Conservation (phyloP, 2,329 filamentous ascomycete species). For the Chaetomiaceae sp. region DNA sequence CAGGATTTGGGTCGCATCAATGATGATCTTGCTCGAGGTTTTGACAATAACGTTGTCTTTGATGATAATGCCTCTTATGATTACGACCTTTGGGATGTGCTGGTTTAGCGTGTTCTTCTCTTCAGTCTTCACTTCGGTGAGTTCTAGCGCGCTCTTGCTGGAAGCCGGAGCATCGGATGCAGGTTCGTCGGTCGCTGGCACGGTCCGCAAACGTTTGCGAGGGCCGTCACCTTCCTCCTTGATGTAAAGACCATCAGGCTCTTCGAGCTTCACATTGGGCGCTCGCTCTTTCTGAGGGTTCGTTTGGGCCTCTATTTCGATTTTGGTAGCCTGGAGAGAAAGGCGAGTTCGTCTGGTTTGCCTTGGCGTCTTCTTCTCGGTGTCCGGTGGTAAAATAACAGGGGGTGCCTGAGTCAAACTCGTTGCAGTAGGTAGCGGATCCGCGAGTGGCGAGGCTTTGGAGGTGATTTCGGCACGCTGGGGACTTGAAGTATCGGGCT, state of each 20-base stretch:
- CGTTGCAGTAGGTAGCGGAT: not conserved
- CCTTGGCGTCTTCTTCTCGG: not conserved
- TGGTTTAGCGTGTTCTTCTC: not conserved
- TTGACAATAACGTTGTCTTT: conserved; percentile 8
- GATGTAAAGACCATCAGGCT: not conserved
- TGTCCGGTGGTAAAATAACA: not conserved
- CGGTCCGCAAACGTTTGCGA: conserved; percentile 1
- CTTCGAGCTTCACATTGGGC: conserved; percentile 1
- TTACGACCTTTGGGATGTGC: conserved; percentile 9
- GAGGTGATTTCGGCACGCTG: not conserved
- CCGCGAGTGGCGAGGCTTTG: not conserved
- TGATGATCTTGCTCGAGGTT: conserved; percentile 8
- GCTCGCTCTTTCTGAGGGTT: not conserved
- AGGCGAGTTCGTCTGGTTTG: conserved; percentile 1
- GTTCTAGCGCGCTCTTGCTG: not conserved
- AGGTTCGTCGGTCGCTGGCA: not conserved
- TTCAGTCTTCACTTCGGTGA: not conserved
- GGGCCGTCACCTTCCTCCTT: conserved; percentile 1
- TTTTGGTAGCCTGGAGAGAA: conserved; percentile 6
- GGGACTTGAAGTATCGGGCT: not conserved
- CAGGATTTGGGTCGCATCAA: conserved; percentile 18
- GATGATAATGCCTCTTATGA: conserved; percentile 13
- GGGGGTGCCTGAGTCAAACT: not conserved
- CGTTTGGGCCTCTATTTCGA: not conserved
- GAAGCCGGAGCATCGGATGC: not conserved